Percentiles rank a stretch among this genome's conserved stretches.
Conservation (phyloP, 164 flowering plant genomes). For the Buxus sempervirens region DNA sequence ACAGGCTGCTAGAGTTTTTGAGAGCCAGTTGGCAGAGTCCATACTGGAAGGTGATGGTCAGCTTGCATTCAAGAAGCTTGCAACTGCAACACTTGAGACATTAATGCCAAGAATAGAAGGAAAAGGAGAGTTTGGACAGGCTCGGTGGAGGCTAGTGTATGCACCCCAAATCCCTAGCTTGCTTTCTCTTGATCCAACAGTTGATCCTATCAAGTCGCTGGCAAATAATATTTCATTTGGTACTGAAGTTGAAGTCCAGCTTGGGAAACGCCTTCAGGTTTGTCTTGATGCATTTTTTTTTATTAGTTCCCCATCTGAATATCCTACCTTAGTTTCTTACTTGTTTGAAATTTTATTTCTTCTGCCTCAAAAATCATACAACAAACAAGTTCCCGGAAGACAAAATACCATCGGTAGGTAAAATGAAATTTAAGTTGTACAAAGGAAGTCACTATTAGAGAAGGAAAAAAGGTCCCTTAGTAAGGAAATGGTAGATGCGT, state of each 20-base stretch:
- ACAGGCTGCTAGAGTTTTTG: constrained; percentile 96
- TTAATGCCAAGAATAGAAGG: constrained; percentile 98
- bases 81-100: constrained; percentile 88
- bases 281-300: background rate
- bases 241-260: constrained; percentile 96
- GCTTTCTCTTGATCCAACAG: constrained; percentile 78
- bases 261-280: constrained; percentile 99
- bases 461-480: no score
- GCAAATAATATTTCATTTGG: constrained; percentile 90
- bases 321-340: background rate
- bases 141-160: constrained; percentile 95
- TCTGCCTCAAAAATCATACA: background rate
- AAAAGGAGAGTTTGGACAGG: constrained; percentile 96
- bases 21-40: constrained; percentile 90
- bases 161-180: constrained; percentile 95
- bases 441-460: no score
- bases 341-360: no score
- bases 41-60: constrained; percentile 95
- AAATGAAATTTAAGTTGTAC: no score
- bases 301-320: background rate
- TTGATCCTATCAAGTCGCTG: constrained; percentile 85
- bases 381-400: background rate
- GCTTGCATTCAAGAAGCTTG: constrained; percentile 96
- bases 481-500: no score
- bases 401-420: background rate